phyloP scores from a whole-genome alignment of 352 stramenopile species.

The Phytopythium cucurbitacearum region DNA sequence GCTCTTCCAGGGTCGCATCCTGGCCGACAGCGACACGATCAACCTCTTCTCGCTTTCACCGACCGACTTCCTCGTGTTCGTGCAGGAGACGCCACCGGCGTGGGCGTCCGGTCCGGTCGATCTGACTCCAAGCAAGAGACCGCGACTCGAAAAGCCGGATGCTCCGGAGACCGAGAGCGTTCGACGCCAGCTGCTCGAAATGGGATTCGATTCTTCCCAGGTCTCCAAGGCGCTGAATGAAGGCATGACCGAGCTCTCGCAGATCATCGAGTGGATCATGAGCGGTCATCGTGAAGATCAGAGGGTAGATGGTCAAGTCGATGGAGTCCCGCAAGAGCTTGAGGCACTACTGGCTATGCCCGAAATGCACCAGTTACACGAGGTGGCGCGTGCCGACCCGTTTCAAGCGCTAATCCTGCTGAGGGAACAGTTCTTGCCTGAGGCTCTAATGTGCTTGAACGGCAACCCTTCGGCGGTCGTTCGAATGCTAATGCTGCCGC shows the following conservation, averaged over 20 bases:
- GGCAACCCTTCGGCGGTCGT: constrained; percentile 39
- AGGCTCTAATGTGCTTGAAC: constrained; percentile 35
- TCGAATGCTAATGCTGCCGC: constrained; percentile 19
- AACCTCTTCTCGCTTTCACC: constrained; percentile 43
- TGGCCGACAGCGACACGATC: constrained; percentile 53
- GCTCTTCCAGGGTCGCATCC: constrained; percentile 48
- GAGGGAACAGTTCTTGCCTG: constrained; percentile 35
- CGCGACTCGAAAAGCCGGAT: no score
- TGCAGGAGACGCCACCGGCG: constrained; percentile 21
- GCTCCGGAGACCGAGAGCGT: constrained; percentile 4
- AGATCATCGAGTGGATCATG: constrained; percentile 3
- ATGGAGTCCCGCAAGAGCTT: constrained; percentile 5
- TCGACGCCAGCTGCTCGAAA: constrained; percentile 47
- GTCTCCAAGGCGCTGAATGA: constrained; percentile 23
- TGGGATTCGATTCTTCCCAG: constrained; percentile 40
- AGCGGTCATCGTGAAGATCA: constrained; percentile 8
- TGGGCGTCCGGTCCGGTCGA: constrained; percentile 10
- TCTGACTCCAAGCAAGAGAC: background rate
- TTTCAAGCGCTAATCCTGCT: constrained; percentile 50
- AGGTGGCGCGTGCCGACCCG: constrained; percentile 18
- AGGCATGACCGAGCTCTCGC: constrained; percentile 24
- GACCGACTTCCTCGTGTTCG: constrained; percentile 66
- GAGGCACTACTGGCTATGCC: constrained; percentile 1
- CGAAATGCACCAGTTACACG: constrained; percentile 23
- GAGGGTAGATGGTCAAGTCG: constrained; percentile 4